phyloP scores from a whole-genome alignment of 208 protist genomes.

The Porcisia deanei region DNA sequence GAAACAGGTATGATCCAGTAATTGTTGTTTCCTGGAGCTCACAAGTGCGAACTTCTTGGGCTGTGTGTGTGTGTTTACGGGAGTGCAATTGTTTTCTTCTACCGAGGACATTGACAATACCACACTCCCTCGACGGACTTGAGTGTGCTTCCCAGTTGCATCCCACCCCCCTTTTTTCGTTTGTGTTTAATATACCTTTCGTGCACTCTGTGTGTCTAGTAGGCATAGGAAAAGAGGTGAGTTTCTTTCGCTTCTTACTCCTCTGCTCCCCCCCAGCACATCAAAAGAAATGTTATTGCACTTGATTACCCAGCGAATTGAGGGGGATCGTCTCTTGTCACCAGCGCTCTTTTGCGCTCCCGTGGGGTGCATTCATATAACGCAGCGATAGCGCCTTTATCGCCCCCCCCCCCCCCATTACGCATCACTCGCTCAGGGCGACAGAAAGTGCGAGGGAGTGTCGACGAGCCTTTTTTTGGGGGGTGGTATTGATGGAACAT shows the following conservation, averaged over 20 bases:
- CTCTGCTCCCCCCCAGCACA: neutral
- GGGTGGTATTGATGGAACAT: neutral
- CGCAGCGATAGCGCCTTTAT: neutral
- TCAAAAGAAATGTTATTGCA: neutral
- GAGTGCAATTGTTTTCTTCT: neutral
- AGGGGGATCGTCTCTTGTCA: neutral
- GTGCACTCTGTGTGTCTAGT: neutral
- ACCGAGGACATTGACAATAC: neutral
- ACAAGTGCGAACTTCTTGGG: neutral
- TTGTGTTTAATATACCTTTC: too few species aligned
- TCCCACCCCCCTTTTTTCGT: neutral
- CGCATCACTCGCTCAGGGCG: neutral
- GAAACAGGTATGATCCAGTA: neutral
- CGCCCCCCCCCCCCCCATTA: neutral
- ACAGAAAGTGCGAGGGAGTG: neutral
- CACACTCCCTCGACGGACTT: neutral
- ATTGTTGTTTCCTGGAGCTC: neutral
- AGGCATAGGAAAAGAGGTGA: neutral
- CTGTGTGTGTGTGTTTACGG: neutral
- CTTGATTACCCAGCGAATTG: neutral
- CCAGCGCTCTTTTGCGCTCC: neutral
- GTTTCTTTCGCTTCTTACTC: neutral
- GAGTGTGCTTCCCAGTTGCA: neutral
- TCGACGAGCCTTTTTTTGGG: neutral
- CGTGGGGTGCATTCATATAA: neutral